Percentiles rank a stretch among this genome's conserved stretches.
Conservation (phyloP, 495 filamentous ascomycete genomes). For the Penicillium steckii region DNA sequence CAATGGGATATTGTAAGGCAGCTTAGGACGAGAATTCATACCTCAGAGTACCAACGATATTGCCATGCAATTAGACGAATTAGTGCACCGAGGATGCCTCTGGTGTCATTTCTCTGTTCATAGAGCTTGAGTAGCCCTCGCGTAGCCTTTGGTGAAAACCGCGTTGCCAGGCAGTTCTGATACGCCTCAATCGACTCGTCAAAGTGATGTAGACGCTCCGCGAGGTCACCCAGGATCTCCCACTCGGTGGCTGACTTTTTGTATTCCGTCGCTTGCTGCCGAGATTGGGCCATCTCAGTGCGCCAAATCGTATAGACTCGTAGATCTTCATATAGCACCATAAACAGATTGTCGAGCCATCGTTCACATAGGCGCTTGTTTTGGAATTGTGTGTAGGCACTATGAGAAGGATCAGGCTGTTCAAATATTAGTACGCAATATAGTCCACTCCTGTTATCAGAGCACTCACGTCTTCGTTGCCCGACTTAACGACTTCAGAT, state of each 20-base stretch:
- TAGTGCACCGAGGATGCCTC: conserved; percentile 72
- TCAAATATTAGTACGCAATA: background rate
- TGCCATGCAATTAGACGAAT: conserved; percentile 95
- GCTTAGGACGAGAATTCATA: conserved; percentile 30
- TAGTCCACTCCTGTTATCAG: background rate
- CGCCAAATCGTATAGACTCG: conserved; percentile 99
- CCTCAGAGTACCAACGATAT: conserved; percentile 97
- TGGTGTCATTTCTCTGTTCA: conserved; percentile 68
- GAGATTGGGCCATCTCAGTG: conserved; percentile 91
- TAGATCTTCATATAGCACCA: conserved; percentile 97
- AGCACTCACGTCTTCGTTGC: conserved; percentile 69
- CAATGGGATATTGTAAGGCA: background rate
- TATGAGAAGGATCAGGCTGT: conserved; percentile 48
- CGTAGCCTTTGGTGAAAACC: conserved; percentile 89
- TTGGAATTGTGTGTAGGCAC: conserved; percentile 68
- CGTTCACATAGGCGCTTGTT: conserved; percentile 97
- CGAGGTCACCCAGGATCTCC: conserved; percentile 94
- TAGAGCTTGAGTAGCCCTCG: conserved; percentile 77
- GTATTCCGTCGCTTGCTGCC: conserved; percentile 86
- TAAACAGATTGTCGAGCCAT: conserved; percentile 98
- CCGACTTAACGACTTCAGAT: conserved; percentile 77
- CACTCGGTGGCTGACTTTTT: conserved; percentile 95
- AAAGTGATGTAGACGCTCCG: conserved; percentile 83
- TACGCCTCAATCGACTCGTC: conserved; percentile 94
- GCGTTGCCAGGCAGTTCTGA: conserved; percentile 71